Evolutionary conservation across 2,329 filamentous ascomycete genomes (phyloP).

Genomic region (Biscogniauxia mediterranea): DNA sequence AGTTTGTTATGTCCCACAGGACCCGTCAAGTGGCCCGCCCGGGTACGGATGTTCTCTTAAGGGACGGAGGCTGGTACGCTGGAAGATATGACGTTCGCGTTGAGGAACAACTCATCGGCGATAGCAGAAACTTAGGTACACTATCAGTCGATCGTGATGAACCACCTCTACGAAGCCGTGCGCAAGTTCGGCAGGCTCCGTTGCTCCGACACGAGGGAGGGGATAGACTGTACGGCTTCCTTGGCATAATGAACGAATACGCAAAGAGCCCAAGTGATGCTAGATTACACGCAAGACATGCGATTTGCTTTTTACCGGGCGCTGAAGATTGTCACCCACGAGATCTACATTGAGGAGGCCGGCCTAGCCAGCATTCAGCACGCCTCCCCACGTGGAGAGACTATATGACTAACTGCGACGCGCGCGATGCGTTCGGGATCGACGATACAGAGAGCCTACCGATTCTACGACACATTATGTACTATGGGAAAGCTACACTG

Average conservation of each 20-base stretch:
- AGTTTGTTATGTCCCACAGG: slow-evolving; percentile 9
- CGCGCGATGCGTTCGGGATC: slow-evolving; percentile 14
- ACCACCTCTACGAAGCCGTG: slow-evolving; percentile 11
- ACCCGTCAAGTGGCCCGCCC: slow-evolving; percentile 5
- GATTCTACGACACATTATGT: slow-evolving; percentile 4
- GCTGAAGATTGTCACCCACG: slow-evolving; percentile 48
- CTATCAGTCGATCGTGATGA: slow-evolving; percentile 13
- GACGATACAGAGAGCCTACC: slow-evolving; percentile 2
- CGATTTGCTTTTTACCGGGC: slow-evolving; percentile 81
- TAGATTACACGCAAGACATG: slow-evolving; percentile 50
- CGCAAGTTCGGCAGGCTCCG: slow-evolving; percentile 15
- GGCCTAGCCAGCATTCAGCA: neutral
- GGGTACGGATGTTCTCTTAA: slow-evolving; percentile 4
- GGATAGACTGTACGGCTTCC: slow-evolving; percentile 26
- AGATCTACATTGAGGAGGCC: slow-evolving; percentile 7
- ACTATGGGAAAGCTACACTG: neutral
- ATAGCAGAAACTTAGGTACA: slow-evolving; percentile 7
- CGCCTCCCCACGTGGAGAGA: neutral
- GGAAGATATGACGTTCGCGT: slow-evolving; percentile 9
- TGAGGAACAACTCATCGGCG: slow-evolving; percentile 2
- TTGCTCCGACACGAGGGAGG: slow-evolving; percentile 21
- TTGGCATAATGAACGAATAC: slow-evolving; percentile 17
- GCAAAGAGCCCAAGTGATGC: slow-evolving; percentile 38
- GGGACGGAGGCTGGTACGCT: slow-evolving; percentile 11
- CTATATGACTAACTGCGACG: slow-evolving; percentile 6